Evolutionary conservation across 208 protist genomes (phyloP).

Genomic region (Naegleria gruberi): DNA sequence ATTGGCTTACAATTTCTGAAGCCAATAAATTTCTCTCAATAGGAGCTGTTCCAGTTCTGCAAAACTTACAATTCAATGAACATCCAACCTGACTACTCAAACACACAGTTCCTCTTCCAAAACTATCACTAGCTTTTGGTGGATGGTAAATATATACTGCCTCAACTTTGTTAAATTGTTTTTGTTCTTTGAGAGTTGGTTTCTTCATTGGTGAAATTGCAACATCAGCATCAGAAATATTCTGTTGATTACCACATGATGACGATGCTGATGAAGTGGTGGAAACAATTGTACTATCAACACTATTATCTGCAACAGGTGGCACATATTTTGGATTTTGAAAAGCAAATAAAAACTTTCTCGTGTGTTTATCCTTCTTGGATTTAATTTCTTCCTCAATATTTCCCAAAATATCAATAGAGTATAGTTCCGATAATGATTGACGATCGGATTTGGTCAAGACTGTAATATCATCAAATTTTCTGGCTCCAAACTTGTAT

Average conservation of each 20-base stretch:
- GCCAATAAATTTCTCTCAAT: neutral
- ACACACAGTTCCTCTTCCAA: neutral
- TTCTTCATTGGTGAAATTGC: neutral
- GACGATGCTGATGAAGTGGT: too few relatives aligned
- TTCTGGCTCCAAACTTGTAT: neutral
- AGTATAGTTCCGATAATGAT: neutral
- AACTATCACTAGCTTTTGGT: neutral
- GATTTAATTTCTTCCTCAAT: neutral
- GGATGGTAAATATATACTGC: neutral
- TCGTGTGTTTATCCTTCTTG: neutral
- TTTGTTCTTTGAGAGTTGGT: neutral
- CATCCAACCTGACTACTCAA: neutral
- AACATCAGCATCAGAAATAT: neutral
- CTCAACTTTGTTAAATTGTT: neutral
- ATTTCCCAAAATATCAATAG: neutral
- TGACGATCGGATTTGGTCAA: neutral
- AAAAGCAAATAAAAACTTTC: slow-evolving; percentile 7
- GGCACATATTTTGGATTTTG: neutral
- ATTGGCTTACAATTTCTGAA: neutral
- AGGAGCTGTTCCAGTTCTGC: slow-evolving; percentile 6
- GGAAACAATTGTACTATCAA: neutral
- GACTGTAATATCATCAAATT: neutral
- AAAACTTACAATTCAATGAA: neutral
- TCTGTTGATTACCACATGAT: neutral
- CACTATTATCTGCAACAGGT: neutral